A percentile compares a stretch with the other conserved stretches of the same genome.
Conservation (phyloP, 2,329 filamentous ascomycete genomes). For the Pseudovirgaria hyperparasitica region DNA sequence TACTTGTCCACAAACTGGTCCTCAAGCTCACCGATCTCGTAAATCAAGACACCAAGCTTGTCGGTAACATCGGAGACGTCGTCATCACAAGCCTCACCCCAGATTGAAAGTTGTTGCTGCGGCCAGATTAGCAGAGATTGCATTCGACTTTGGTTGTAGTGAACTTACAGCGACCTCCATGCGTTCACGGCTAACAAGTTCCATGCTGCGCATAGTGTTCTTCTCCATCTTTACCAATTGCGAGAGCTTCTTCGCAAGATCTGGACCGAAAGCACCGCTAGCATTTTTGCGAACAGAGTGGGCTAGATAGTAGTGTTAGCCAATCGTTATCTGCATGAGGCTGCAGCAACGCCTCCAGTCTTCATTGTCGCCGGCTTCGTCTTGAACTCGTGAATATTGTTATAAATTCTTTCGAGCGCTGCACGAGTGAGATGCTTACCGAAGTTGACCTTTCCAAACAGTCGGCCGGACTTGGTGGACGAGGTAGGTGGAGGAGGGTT, state of each 20-base stretch:
- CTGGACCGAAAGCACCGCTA: slow-evolving; percentile 67
- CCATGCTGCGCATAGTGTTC: slow-evolving; percentile 98
- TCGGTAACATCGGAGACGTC: slow-evolving; percentile 98
- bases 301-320: slow-evolving; percentile 37
- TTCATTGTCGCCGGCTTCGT: too few species aligned
- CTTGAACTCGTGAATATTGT: too few species aligned
- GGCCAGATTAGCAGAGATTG: slow-evolving; percentile 9
- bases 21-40: slow-evolving; percentile 96
- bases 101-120: slow-evolving; percentile 96
- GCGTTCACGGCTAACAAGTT: slow-evolving; percentile 84
- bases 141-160: slow-evolving; percentile 3
- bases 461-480: slow-evolving; percentile 76
- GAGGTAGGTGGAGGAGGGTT: slow-evolving; percentile 88
- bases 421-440: too few species aligned
- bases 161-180: slow-evolving; percentile 91
- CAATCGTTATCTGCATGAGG: too few species aligned
- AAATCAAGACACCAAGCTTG: slow-evolving; percentile 94
- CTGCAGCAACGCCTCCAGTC: too few species aligned
- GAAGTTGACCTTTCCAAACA: slow-evolving; percentile 77
- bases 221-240: slow-evolving; percentile 99
- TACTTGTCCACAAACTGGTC: slow-evolving; percentile 98
- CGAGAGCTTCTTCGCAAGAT: slow-evolving; percentile 93
- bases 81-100: slow-evolving; percentile 91
- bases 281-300: slow-evolving; percentile 61
- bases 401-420: too few species aligned